phyloP scores from a whole-genome alignment of 176 grass and related monocot genomes.

The Oryza coarctata region DNA sequence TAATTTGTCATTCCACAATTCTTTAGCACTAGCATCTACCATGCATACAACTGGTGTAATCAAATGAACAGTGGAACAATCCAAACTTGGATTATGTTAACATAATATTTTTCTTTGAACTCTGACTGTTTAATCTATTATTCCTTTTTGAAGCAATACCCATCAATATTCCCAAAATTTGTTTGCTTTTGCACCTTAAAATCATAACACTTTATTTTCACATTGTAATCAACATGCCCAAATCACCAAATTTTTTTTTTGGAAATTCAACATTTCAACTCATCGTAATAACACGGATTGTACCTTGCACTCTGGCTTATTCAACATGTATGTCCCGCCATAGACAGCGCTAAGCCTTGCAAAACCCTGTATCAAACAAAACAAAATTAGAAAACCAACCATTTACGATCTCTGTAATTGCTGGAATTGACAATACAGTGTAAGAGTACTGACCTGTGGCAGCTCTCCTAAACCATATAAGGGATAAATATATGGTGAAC shows the following conservation, averaged over 20 bases:
- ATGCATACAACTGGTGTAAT: not conserved
- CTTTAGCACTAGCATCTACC: not conserved
- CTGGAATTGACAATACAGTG: not conserved
- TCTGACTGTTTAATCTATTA: not conserved
- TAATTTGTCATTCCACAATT: not conserved
- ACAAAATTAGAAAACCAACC: constrained; percentile 25
- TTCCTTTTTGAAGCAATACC: not conserved
- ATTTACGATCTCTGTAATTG: not conserved
- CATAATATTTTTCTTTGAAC: not conserved
- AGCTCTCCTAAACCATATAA: constrained; percentile 94
- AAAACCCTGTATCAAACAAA: constrained; percentile 56
- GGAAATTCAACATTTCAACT: not conserved
- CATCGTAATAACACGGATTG: not conserved
- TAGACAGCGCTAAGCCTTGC: constrained; percentile 94
- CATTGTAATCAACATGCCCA: not conserved
- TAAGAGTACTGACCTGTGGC: constrained; percentile 63
- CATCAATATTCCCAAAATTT: not conserved
- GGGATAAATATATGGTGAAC: constrained; percentile 95
- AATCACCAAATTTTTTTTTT: not conserved
- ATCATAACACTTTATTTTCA: not conserved
- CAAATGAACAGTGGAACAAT: not conserved
- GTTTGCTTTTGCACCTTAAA: not conserved
- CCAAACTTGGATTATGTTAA: not conserved
- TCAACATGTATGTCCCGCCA: constrained; percentile 93
- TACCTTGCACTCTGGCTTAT: constrained; percentile 98